Conservation (phyloP, 2,329 filamentous ascomycete genomes). For the Phialocephala subalpina region DNA sequence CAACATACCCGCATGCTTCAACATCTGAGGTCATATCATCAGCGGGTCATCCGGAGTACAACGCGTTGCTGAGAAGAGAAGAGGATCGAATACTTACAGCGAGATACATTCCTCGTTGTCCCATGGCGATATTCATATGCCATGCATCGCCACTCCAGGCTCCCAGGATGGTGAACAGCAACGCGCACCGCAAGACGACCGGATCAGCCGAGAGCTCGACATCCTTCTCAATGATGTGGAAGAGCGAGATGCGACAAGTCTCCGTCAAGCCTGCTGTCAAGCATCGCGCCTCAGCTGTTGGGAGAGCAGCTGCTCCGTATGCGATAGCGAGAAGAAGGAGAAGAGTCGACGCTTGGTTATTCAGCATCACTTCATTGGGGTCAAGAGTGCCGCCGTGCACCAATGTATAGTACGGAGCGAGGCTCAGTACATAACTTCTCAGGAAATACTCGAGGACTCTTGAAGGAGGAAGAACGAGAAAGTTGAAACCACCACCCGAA, state of each 20-base stretch:
- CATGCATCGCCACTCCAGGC: conserved; percentile 81
- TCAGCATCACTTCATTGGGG: conserved; percentile 71
- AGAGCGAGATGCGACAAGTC: conserved; percentile 75
- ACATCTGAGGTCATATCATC: conserved; percentile 56
- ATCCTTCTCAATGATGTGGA: conserved; percentile 76
- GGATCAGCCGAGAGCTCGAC: conserved; percentile 72
- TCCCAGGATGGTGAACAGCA: conserved; percentile 73
- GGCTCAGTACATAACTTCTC: conserved; percentile 69
- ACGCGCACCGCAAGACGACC: conserved; percentile 68
- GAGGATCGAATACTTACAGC: conserved; percentile 52
- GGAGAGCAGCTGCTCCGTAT: conserved; percentile 72
- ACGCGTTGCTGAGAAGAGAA: not conserved
- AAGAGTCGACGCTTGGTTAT: conserved; percentile 71
- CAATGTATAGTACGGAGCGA: conserved; percentile 72
- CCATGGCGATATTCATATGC: conserved; percentile 81
- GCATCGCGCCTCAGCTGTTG: conserved; percentile 69
- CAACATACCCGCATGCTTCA: conserved; percentile 73
- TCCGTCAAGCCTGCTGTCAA: conserved; percentile 73
- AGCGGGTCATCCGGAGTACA: not conserved
- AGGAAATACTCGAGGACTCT: conserved; percentile 74
- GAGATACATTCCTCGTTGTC: conserved; percentile 76
- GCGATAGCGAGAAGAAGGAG: conserved; percentile 77
- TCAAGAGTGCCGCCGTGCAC: conserved; percentile 67
- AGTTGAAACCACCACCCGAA: conserved; percentile 61
- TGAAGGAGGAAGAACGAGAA: conserved; percentile 70